phyloP scores from a whole-genome alignment of 225 moss, liverwort and hornwort species.

The Marchantia paleacea region DNA sequence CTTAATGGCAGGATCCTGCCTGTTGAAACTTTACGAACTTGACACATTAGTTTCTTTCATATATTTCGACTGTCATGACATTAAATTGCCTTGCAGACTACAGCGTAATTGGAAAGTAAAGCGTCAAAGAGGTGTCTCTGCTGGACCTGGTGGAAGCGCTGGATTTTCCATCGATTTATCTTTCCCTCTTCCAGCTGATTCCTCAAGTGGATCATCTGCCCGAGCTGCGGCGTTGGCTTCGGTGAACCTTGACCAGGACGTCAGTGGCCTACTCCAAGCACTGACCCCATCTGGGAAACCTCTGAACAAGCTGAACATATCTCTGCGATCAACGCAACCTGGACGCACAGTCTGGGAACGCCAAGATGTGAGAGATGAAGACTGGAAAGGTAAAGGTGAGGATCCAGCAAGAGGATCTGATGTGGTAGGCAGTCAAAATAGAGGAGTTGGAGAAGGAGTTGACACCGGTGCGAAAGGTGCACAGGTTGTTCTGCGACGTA shows the following conservation, averaged over 20 bases:
- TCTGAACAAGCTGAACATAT: slow-evolving; percentile 65
- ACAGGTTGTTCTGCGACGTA: slow-evolving; percentile 81
- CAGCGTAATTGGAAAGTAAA: slow-evolving; percentile 99
- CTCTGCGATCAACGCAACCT: slow-evolving; percentile 51
- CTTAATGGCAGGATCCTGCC: background rate
- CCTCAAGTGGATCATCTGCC: slow-evolving; percentile 55
- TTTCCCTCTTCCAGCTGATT: slow-evolving; percentile 40
- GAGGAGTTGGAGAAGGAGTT: slow-evolving; percentile 73
- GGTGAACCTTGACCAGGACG: slow-evolving; percentile 79
- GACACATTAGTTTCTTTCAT: background rate
- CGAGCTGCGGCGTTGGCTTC: slow-evolving; percentile 45
- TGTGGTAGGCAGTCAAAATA: slow-evolving; percentile 44
- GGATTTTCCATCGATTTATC: slow-evolving; percentile 86
- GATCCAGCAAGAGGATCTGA: slow-evolving; percentile 35
- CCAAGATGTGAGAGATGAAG: slow-evolving; percentile 38
- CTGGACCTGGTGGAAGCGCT: slow-evolving; percentile 92
- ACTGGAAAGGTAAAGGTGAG: slow-evolving; percentile 17
- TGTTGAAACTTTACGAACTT: background rate
- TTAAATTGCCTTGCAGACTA: slow-evolving; percentile 47
- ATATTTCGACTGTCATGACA: background rate
- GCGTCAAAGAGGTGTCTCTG: slow-evolving; percentile 85
- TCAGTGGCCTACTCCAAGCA: slow-evolving; percentile 67
- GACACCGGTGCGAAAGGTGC: slow-evolving; percentile 89
- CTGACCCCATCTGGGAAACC: slow-evolving; percentile 58
- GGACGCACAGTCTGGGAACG: slow-evolving; percentile 40